Percentiles rank a stretch among this genome's conserved stretches.
Conservation (phyloP, 2,329 filamentous ascomycete species). For the Clonostachys rhizophaga region DNA sequence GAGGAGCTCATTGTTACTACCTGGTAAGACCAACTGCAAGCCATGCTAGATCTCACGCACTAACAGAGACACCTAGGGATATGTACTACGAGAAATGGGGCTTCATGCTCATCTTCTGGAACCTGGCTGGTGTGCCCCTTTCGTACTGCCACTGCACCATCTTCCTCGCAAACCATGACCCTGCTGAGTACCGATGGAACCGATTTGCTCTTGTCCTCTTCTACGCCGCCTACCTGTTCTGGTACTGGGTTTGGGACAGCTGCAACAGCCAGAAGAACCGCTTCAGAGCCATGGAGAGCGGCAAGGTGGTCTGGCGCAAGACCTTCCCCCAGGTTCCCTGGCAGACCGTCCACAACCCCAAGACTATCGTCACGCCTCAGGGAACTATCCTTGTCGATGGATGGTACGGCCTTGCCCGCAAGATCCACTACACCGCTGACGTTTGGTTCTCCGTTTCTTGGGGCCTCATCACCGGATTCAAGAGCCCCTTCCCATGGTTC, state of each 20-base stretch:
- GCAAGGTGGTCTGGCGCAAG: constrained; percentile 64
- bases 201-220: constrained; percentile 60
- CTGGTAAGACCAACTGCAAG: constrained; percentile 38
- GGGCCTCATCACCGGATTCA: constrained; percentile 46
- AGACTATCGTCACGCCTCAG: constrained; percentile 66
- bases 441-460: constrained; percentile 43
- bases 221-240: constrained; percentile 69
- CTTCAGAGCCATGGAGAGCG: constrained; percentile 77
- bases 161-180: constrained; percentile 80
- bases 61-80: constrained; percentile 42
- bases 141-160: constrained; percentile 93
- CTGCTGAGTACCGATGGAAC: constrained; percentile 74
- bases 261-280: constrained; percentile 92
- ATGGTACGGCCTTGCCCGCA: constrained; percentile 76
- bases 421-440: constrained; percentile 46
- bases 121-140: constrained; percentile 83
- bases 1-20: constrained; percentile 88
- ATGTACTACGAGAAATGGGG: constrained; percentile 98
- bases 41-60: background rate
- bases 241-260: constrained; percentile 91
- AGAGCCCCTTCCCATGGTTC: constrained; percentile 85
- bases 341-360: constrained; percentile 77
- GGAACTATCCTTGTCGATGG: constrained; percentile 79
- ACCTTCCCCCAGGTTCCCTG: constrained; percentile 90
- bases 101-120: constrained; percentile 98